Base-by-base conservation (phyloP, 805 yeast species). In the Saccharomycopsis fibuligera region DNA sequence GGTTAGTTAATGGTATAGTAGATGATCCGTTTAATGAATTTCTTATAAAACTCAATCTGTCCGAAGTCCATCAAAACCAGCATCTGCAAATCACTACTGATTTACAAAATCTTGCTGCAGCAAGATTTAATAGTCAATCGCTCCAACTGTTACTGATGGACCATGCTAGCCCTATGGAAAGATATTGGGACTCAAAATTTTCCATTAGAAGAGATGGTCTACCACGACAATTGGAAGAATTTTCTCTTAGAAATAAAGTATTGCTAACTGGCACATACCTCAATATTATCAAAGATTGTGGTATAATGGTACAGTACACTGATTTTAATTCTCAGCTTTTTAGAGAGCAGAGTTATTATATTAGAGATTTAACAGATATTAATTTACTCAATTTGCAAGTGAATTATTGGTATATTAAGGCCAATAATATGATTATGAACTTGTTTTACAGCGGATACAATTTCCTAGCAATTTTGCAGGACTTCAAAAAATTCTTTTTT, bases 1-100 rank as follows among this genome's bases (percentile, higher is more conserved):
- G 99, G 99, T 69, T 91, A 16, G 71, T 74, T 3, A 67, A 72
- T 43, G 99, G 99, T 0, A 68, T 69, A 4, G 69, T 93, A 8
- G 73, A 77, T 54, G 99, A 93, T 57, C 87, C 86, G 0, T 79
- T 78, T 59, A 79, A 81, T 35, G 99, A 91, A 62, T 93, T 93
- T 61, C 66, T 89, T 59, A 77, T 93, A n/a, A 72, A 76, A 27
- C 33, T 35, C 67, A n/a, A n/a, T n/a, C n/a, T n/a, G n/a, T n/a
- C n/a, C n/a, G n/a, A n/a, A n/a, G n/a, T n/a, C n/a, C n/a, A n/a
- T n/a, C n/a, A n/a, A 16, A 8, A 16, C 16, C 22, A 16, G 6
- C 39, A 16, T 8, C 22, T 9, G 19, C 14, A 9, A 16, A 14
- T 19, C 14, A 6, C 16, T n/a, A 8, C 39, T 35, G 6, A 16